Evolutionary conservation across 257 asterid species (phyloP).

Genomic region (Ajuga chamaepitys): DNA sequence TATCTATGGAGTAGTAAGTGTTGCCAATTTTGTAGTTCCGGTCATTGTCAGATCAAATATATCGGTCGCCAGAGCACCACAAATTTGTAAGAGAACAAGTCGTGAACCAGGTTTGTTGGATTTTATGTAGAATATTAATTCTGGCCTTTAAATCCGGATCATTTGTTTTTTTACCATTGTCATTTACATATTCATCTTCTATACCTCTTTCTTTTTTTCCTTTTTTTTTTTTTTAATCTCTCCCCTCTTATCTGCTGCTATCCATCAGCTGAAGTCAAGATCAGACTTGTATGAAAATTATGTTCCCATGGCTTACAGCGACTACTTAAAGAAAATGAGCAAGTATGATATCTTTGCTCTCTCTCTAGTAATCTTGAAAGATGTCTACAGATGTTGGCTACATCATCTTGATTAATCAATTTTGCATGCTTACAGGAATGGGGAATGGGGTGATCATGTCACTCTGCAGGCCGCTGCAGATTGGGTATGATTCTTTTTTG

Average conservation of each 20-base stretch:
- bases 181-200: background rate
- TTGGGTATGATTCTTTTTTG: slow-evolving; percentile 35
- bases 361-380: background rate
- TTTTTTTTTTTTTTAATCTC: too few relatives aligned
- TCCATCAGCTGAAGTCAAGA: slow-evolving; percentile 54
- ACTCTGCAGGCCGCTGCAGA: slow-evolving; percentile 97
- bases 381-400: background rate
- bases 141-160: background rate
- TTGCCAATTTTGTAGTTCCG: slow-evolving; percentile 42
- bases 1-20: background rate
- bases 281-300: slow-evolving; percentile 56
- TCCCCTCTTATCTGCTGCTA: too few relatives aligned
- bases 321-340: slow-evolving; percentile 66
- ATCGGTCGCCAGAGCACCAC: slow-evolving; percentile 72
- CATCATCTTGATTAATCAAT: slow-evolving; percentile 9
- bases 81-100: slow-evolving; percentile 72
- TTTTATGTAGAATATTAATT: background rate
- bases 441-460: slow-evolving; percentile 97
- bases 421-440: slow-evolving; percentile 42
- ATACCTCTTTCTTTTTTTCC: slow-evolving; percentile 5
- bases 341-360: slow-evolving; percentile 40
- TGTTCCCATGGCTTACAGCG: slow-evolving; percentile 70
- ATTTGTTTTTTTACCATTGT: background rate
- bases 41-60: slow-evolving; percentile 89
- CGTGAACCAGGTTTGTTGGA: slow-evolving; percentile 54